Base-by-base conservation (phyloP, 202 grass and related monocot species). In the Musa balbisiana region DNA sequence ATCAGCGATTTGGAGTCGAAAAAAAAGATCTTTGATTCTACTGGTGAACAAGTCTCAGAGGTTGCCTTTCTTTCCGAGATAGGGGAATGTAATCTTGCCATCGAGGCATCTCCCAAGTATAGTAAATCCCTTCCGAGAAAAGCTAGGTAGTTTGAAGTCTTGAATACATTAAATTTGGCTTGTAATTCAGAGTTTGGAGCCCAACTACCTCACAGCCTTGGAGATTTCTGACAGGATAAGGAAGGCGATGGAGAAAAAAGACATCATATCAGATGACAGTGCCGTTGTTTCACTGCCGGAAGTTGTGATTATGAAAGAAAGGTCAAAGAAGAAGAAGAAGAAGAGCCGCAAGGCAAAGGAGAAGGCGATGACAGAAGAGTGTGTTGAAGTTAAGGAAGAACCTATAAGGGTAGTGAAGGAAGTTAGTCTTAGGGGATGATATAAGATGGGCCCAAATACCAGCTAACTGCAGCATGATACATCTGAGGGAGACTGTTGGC, bases 391-490 rank as follows among this genome's bases (percentile, higher is more conserved):
- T 3, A 81, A 84, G n/a, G 70, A 84, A 84, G 80, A 80, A 53
- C 75, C 80, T 2, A 82, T 52, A 65, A 92, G 79, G 60, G 79
- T 80, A 68, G 87, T 92, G 52, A 96, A 96, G 73, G 52, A 96
- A 96, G 73, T 84, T 96, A 49, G 84, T 96, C 20, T 77, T 85
- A 67, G 88, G 80, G 27, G 92, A 96, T 50, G 92, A 96, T 79
- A 96, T 96, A 82, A 87, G 89, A 69, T 78, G 78, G 26, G 92
- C 86, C 16, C 77, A 91, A 25, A 85, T 92, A 49, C 92, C 84
- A 17, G 78, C 83, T 66, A 87, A 82, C 22, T 92, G 83, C 43
- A 89, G 75, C 54, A 74, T 91, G 43, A 56, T 87, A 49, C 89
- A 89, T 23, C 64, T 96, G 58, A 84, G 75, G 66, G 92, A 89